A percentile compares a stretch with the other conserved stretches of the same genome.
Conservation (phyloP, 306 rosid species). For the Crataegus laevigata region DNA sequence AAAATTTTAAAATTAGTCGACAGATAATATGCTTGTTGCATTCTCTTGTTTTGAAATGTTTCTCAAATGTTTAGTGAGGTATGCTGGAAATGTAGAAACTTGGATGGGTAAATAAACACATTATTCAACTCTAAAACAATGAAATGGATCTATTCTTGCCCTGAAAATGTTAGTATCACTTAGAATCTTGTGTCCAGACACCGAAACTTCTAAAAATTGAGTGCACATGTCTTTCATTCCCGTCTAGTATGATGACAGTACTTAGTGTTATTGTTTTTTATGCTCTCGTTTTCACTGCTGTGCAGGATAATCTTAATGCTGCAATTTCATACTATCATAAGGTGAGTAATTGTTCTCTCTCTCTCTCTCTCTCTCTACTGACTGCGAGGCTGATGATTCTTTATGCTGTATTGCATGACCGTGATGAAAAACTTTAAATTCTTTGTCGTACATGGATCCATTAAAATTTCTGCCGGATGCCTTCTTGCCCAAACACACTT, state of each 20-base stretch:
- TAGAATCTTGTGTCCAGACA: not conserved
- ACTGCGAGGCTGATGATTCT: too few species aligned
- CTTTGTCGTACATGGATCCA: not conserved
- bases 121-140: not conserved
- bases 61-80: not conserved
- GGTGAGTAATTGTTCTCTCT: constrained; percentile 41
- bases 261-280: constrained; percentile 7
- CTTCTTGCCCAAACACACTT: not conserved
- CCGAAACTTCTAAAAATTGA: not conserved
- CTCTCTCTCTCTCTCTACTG: not conserved
- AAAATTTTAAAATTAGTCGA: too few species aligned
- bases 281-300: constrained; percentile 2
- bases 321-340: constrained; percentile 80
- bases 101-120: not conserved
- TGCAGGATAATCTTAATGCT: constrained; percentile 71
- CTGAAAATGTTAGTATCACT: not conserved
- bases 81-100: not conserved
- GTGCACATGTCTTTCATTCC: not conserved
- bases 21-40: not conserved
- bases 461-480: not conserved
- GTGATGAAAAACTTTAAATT: not conserved
- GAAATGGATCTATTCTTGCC: not conserved
- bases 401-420: too few species aligned
- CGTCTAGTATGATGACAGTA: not conserved
- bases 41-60: not conserved